These are phyloP conservation scores for Pichia deserticola DNA, from an alignment of 805 yeast genomes.

Conservation along the genomic window DNA sequence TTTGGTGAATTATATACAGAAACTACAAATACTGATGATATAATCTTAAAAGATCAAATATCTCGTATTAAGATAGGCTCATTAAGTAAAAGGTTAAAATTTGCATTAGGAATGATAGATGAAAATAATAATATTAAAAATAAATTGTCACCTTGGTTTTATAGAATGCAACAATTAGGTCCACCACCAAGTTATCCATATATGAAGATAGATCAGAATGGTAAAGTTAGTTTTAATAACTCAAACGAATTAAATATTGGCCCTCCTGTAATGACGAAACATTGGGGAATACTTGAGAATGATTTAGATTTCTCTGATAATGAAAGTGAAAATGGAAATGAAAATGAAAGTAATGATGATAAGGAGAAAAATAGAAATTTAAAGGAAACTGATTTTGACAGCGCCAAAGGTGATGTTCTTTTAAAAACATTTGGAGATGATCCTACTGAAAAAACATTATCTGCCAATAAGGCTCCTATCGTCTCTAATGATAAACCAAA, in stretches of 20 bases:
- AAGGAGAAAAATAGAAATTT: slow-evolving; percentile 5
- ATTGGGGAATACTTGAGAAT: slow-evolving; percentile 26
- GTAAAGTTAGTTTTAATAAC: slow-evolving; percentile 27
- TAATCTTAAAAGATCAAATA: slow-evolving; percentile 27
- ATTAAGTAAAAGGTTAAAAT: slow-evolving; percentile 51
- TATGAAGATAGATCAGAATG: slow-evolving; percentile 38
- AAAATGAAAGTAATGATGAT: slow-evolving; percentile 17
- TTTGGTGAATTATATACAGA: slow-evolving; percentile 80
- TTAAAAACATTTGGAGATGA: slow-evolving; percentile 22
- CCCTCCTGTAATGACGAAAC: slow-evolving; percentile 11
- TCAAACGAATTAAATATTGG: slow-evolving; percentile 8
- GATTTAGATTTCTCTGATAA: slow-evolving; percentile 31
- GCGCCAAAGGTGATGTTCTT: slow-evolving; percentile 24
- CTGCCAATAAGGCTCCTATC: background rate
- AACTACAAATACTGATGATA: slow-evolving; percentile 39
- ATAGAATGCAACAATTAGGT: slow-evolving; percentile 60
- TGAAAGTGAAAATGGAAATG: slow-evolving; percentile 28
- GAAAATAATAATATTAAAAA: slow-evolving; percentile 6
- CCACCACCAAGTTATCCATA: slow-evolving; percentile 78
- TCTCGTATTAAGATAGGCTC: slow-evolving; percentile 50
- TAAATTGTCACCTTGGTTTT: slow-evolving; percentile 73
- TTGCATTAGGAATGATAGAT: slow-evolving; percentile 60
- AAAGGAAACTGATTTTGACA: slow-evolving; percentile 14
- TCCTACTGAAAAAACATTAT: background rate
- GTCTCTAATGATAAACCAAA: background rate